A percentile compares a stretch with the other conserved stretches of the same genome.
phyloP scores from a whole-genome alignment of 202 grass and related monocot species.

The Digitaria exilis region DNA sequence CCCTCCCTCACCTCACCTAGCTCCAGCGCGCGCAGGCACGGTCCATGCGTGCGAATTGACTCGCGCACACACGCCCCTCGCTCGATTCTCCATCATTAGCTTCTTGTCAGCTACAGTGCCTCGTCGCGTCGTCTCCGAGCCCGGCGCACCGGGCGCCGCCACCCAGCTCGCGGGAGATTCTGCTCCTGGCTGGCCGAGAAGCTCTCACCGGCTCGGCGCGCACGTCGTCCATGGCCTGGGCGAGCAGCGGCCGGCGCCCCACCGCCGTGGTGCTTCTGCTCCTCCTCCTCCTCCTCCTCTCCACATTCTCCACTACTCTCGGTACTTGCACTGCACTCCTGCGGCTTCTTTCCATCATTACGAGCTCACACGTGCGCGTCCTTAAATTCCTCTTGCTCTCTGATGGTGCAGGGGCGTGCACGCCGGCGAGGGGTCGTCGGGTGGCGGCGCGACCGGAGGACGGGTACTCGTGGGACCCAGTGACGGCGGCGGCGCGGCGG shows the following conservation, averaged over 20 bases:
- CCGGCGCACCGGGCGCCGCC: not conserved
- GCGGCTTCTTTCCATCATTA: not conserved
- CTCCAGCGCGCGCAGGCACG: not conserved
- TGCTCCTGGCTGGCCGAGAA: not conserved
- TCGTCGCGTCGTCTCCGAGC: not conserved
- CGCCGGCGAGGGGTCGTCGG: not conserved
- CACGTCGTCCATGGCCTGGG: slow-evolving; percentile 15
- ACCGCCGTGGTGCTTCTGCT: slow-evolving; percentile 4
- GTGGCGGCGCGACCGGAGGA: not conserved
- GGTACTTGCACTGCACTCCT: slow-evolving; percentile 22
- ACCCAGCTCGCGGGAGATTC: slow-evolving; percentile 22
- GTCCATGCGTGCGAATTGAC: slow-evolving; percentile 46
- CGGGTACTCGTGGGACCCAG: slow-evolving; percentile 41
- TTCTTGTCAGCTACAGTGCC: not conserved
- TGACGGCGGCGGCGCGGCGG: slow-evolving; percentile 31
- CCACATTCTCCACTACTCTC: not conserved
- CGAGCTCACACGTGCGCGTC: not conserved
- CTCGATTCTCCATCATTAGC: not conserved
- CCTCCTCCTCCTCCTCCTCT: not conserved
- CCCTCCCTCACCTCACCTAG: no score
- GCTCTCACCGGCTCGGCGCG: not conserved
- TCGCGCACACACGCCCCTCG: not conserved
- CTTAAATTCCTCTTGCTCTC: not conserved
- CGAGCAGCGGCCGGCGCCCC: slow-evolving; percentile 8
- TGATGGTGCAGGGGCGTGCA: slow-evolving; percentile 31